Conservation (phyloP, 2,329 filamentous ascomycete genomes). For the Alternaria ventricosa region DNA sequence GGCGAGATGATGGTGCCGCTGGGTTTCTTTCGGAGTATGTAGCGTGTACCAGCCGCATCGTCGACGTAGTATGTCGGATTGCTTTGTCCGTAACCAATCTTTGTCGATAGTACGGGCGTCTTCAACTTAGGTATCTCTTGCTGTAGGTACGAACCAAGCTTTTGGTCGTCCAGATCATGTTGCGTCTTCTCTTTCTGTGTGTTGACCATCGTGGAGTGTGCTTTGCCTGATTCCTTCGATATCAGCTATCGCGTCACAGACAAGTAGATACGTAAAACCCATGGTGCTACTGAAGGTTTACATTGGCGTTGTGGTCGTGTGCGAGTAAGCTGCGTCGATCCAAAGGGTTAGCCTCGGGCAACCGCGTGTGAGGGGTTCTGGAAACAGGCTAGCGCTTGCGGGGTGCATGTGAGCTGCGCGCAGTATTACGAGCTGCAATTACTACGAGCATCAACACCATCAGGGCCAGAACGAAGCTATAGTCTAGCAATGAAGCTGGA, state of each 20-base stretch:
- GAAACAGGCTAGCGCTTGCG: constrained; percentile 15
- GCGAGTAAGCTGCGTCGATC: constrained; percentile 21
- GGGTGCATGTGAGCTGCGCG: not conserved
- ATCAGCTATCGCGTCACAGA: not conserved
- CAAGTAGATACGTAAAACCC: not conserved
- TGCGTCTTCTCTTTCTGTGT: constrained; percentile 22
- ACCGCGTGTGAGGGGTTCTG: not conserved
- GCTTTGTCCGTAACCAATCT: constrained; percentile 97
- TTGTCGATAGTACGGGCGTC: constrained; percentile 40
- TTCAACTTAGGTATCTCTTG: constrained; percentile 32
- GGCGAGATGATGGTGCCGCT: constrained; percentile 88
- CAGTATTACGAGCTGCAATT: not conserved
- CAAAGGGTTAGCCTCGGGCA: constrained; percentile 29
- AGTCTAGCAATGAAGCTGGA: constrained; percentile 1
- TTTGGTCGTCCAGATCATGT: constrained; percentile 41
- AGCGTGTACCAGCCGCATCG: constrained; percentile 67
- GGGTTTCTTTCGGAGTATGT: constrained; percentile 94
- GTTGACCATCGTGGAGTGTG: constrained; percentile 12
- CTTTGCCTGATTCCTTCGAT: not conserved
- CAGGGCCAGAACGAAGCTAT: not conserved
- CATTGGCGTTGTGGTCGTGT: not conserved
- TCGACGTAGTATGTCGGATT: constrained; percentile 95
- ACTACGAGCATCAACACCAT: not conserved
- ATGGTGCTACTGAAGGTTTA: not conserved
- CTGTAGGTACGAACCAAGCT: constrained; percentile 38